These are phyloP conservation scores for Ceratocystis papillata DNA, from an alignment of 2,329 filamentous ascomycete genomes.

Conservation along the genomic window DNA sequence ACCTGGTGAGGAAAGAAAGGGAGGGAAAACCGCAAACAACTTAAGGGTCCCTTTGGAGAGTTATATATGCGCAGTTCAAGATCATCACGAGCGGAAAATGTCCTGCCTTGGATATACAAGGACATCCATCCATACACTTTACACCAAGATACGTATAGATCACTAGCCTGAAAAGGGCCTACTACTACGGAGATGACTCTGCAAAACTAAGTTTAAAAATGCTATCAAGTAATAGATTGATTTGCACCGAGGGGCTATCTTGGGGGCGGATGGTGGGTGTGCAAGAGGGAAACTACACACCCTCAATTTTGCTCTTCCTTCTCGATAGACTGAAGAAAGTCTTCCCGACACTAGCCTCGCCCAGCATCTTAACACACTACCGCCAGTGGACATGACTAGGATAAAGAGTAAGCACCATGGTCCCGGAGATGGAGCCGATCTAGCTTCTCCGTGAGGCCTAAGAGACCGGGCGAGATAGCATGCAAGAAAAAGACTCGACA, in stretches of 20 bases:
- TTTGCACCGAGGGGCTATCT: slow-evolving; percentile 5
- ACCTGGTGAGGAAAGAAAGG: slow-evolving; percentile 19
- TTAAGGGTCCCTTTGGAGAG: not conserved
- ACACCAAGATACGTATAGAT: not conserved
- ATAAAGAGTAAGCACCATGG: slow-evolving; percentile 5
- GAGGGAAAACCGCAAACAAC: not conserved
- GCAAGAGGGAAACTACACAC: not conserved
- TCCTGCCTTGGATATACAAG: too few relatives aligned
- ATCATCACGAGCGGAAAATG: too few relatives aligned
- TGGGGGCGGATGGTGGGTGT: not conserved
- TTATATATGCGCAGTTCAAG: not conserved
- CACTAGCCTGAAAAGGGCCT: not conserved
- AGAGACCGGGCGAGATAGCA: not conserved
- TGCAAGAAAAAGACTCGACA: not conserved
- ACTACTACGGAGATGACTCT: not conserved
- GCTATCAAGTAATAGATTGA: slow-evolving; percentile 19
- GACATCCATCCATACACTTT: not conserved
- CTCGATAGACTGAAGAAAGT: not conserved
- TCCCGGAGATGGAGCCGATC: not conserved
- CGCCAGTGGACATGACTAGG: not conserved
- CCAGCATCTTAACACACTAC: not conserved
- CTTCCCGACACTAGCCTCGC: not conserved
- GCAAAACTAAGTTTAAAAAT: not conserved
- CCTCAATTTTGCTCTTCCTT: too few relatives aligned
- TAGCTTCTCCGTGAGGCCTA: not conserved